Base-by-base conservation (phyloP, 2,329 filamentous ascomycete species). In the Colletotrichum spaethianum region DNA sequence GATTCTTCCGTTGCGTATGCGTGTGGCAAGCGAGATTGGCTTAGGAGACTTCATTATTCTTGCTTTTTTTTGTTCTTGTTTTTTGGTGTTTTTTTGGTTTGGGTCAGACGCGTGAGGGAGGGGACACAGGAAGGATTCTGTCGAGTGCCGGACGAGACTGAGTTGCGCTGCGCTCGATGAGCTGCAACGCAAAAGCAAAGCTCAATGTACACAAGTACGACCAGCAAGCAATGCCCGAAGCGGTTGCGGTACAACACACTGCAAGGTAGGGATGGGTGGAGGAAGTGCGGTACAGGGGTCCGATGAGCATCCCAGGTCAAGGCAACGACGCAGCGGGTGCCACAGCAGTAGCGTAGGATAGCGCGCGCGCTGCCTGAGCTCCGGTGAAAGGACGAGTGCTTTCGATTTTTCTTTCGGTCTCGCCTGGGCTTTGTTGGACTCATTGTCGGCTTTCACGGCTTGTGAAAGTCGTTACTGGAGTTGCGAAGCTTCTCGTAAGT, bases 321-420 rank as follows among this genome's bases (percentile, higher is more conserved):
- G 57, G 57, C 33, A 63, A 72, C 68, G 50, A 56, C 63, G 59
- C 56, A 31, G 65, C 56, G 65, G 65, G 59, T 63, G 65, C 44
- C 44, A 72, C 59, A 28, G 59, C 59, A 69, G 42, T 72, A 68
- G 68, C 52, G 44, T 38, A 23, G 53, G 23, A n/a, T 59, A 42
- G n/a, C 8, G 23, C 44, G 62, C 67, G 62, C 67, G 36, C 42
- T 52, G 23, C 5, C 55, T 36, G 31, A 38, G n/a, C 38, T 57
- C 55, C 33, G 33, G 23, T 40, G 16, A 20, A 23, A 38, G 9
- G 26, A 28, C 23, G 11, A 44, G 26, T 20, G 57, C 20, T 33
- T n/a, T 46, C 11, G 7, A 31, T n/a, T 33, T 31, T 9, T 1
- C 16, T 12, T 60, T 3, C 18, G 14, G 57, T 18, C 26, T 14